Percentiles rank a stretch among this genome's conserved stretches.
Conservation (phyloP, 169 alveolate species). For the Plasmodium berghei region DNA sequence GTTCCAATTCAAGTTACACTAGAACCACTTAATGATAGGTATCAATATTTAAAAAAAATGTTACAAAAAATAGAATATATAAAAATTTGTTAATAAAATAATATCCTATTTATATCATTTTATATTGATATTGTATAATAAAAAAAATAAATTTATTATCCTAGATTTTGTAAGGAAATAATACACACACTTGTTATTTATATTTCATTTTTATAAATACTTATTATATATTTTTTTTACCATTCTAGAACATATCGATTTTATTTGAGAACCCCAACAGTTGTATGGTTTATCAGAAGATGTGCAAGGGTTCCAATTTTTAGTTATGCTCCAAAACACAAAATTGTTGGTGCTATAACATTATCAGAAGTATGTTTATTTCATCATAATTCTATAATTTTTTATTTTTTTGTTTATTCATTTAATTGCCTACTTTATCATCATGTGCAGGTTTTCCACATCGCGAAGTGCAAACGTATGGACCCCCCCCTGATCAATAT, state of each 20-base stretch:
- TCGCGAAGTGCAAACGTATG: constrained; percentile 90
- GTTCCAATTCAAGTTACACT: constrained; percentile 91
- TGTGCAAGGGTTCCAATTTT: constrained; percentile 92
- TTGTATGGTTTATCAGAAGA: constrained; percentile 90
- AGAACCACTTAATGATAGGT: constrained; percentile 87
- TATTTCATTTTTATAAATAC: not conserved
- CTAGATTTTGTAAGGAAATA: too few relatives aligned
- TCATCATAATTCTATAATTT: not conserved
- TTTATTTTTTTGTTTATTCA: not conserved
- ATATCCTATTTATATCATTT: too few relatives aligned
- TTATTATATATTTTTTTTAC: not conserved
- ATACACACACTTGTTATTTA: too few relatives aligned
- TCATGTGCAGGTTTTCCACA: constrained; percentile 85
- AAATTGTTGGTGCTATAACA: constrained; percentile 89
- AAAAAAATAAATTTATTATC: too few relatives aligned
- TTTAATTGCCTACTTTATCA: not conserved
- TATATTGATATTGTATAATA: too few relatives aligned
- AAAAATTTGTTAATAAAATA: not conserved
- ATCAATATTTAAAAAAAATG: not conserved
- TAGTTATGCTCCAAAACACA: constrained; percentile 88
- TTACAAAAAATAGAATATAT: not conserved
- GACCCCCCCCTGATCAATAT: constrained; percentile 88
- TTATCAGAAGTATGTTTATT: constrained; percentile 85
- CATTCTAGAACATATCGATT: constrained; percentile 86
- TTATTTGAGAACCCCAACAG: constrained; percentile 90